A percentile compares a stretch with the other conserved stretches of the same genome.
Evolutionary conservation across 257 asterid species (phyloP).

Genomic region (Agastache rugosa): DNA sequence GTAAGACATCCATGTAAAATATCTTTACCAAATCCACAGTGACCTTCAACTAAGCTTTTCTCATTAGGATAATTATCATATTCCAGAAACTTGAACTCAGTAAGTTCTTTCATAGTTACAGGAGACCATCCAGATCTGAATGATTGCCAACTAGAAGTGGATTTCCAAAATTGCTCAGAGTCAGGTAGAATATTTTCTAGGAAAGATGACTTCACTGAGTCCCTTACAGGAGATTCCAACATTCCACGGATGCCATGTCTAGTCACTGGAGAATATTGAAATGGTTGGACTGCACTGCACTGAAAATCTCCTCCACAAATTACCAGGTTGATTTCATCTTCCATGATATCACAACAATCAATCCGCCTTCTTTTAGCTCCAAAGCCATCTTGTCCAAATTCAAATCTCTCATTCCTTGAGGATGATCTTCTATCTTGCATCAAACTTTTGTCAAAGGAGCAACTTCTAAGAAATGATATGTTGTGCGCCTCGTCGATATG

Average conservation of each 20-base stretch:
- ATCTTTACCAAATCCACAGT: constrained; percentile 38
- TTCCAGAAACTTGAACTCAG: constrained; percentile 41
- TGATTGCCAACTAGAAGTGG: constrained; percentile 43
- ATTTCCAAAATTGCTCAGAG: constrained; percentile 37
- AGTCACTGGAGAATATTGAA: constrained; percentile 47
- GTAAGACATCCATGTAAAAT: constrained; percentile 37
- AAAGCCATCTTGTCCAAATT: constrained; percentile 42
- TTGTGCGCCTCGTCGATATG: constrained; percentile 38
- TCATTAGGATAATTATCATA: constrained; percentile 44
- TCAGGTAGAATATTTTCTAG: constrained; percentile 38
- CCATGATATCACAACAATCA: constrained; percentile 45
- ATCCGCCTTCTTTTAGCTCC: constrained; percentile 38
- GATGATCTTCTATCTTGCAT: constrained; percentile 44
- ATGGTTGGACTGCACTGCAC: constrained; percentile 38
- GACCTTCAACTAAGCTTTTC: constrained; percentile 39
- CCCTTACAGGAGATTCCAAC: constrained; percentile 39
- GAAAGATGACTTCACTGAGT: constrained; percentile 39
- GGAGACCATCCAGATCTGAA: constrained; percentile 53
- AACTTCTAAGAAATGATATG: constrained; percentile 55
- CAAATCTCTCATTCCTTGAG: constrained; percentile 47
- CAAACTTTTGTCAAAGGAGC: constrained; percentile 50
- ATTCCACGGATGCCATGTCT: constrained; percentile 41
- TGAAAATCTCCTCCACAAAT: constrained; percentile 42
- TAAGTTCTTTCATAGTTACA: constrained; percentile 39
- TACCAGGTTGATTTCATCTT: constrained; percentile 41